These are phyloP conservation scores for Ascochyta lentis DNA, from an alignment of 2,329 filamentous ascomycete species.

Conservation along the genomic window DNA sequence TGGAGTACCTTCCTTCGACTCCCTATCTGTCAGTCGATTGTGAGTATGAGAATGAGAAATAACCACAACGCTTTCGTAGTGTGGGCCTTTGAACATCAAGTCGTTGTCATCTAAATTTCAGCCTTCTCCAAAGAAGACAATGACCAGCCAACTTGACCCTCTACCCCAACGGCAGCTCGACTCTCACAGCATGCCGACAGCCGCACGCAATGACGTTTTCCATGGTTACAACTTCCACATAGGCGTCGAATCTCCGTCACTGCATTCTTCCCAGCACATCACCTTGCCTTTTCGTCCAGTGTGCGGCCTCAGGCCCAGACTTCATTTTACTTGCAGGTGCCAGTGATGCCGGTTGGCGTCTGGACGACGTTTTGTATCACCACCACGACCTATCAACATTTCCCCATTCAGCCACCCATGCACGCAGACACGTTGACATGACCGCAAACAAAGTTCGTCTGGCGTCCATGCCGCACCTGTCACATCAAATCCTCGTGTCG, in stretches of 20 bases:
- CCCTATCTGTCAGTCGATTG: not conserved
- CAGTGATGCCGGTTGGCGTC: constrained; percentile 12
- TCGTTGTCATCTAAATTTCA: not conserved
- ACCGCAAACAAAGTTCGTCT: constrained; percentile 3
- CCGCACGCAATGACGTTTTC: not conserved
- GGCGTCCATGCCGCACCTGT: constrained; percentile 13
- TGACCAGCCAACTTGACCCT: not conserved
- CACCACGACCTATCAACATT: constrained; percentile 8
- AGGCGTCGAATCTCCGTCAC: constrained; percentile 11
- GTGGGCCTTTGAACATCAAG: not conserved
- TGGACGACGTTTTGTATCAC: constrained; percentile 5
- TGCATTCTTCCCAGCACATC: constrained; percentile 3
- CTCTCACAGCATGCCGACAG: not conserved
- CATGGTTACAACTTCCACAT: constrained; percentile 1
- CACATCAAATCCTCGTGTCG: constrained; percentile 8
- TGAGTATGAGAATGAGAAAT: not conserved
- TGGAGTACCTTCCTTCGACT: not conserved
- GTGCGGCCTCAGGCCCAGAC: constrained; percentile 1
- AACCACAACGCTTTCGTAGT: not conserved
- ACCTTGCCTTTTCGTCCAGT: not conserved
- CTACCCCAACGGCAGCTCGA: not conserved
- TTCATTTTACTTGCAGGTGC: constrained; percentile 13
- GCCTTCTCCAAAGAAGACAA: not conserved
- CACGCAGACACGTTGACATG: constrained; percentile 9
- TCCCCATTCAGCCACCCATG: constrained; percentile 4